Base-by-base conservation (phyloP, 2,329 filamentous ascomycete genomes). In the Grosmannia serpens region DNA sequence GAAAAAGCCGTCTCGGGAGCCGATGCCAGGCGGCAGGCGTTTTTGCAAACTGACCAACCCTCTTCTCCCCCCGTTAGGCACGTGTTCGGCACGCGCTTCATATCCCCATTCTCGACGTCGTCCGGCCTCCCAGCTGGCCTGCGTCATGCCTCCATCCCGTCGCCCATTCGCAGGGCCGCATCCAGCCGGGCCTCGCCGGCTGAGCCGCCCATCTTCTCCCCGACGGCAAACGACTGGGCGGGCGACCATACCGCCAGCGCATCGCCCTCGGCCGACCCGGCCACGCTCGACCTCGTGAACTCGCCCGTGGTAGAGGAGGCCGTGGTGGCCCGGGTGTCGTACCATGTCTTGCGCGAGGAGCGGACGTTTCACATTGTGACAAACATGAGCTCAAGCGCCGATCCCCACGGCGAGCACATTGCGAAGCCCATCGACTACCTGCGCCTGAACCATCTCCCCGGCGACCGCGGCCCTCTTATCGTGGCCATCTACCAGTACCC, bases 281-380 rank as follows among this genome's bases (percentile, higher is more conserved):
- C 38, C 22, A 31, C 47, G n/a, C 8, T 38, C 29, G 46, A 24
- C 31, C 67, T 73, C 1, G 74, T 73, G 67, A 78, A 85, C 66
- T 72, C 77, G 62, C 75, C 77, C 49, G 81, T 79, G 61, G 66
- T 82, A 51, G 86, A 83, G 71, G 79, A 84, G 61, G 79, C 81
- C 9, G 85, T 96, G 7, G 77, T 96, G 31, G 92, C 91, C 50
- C 85, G 90, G 26, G 79, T 96, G 51, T 96, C 91, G 0, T 86
- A 83, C 62, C 89, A 96, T 71, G 80, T 86, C 20, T 76, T 96
- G 56, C 84, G 91, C 9, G 83, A 96, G 65, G 91, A 97, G 74
- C 80, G 91, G 62, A 87, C 92, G 59, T 96, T 88, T 67, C 88
- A 95, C 65, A 88, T 94, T 64, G 83, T 86, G 67, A 89, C 87